Evolutionary conservation across 2,329 filamentous ascomycete species (phyloP).

Genomic region (Colletotrichum truncatum): DNA sequence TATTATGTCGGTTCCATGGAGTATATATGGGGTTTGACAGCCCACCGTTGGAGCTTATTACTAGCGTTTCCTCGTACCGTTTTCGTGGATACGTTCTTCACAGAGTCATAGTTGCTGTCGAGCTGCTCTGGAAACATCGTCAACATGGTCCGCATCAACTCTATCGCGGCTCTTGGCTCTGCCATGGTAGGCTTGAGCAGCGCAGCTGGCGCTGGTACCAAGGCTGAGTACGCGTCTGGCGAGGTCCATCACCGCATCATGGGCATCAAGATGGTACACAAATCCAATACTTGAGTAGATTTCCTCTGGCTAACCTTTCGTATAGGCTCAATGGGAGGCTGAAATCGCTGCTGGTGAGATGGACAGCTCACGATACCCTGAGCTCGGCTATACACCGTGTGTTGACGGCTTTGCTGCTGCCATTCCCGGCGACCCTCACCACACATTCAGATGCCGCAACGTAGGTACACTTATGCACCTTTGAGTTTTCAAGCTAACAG

Average conservation of each 20-base stretch:
- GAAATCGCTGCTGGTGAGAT: constrained; percentile 44
- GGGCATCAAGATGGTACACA: constrained; percentile 36
- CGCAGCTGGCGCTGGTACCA: constrained; percentile 35
- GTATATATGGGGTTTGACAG: too few relatives aligned
- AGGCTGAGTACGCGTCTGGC: constrained; percentile 34
- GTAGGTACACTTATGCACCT: constrained; percentile 36
- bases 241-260: constrained; percentile 35
- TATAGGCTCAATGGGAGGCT: constrained; percentile 42
- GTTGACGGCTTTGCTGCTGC: constrained; percentile 53
- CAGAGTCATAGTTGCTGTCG: background rate
- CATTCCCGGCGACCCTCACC: constrained; percentile 52
- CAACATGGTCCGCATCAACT: constrained; percentile 34
- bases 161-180: constrained; percentile 31
- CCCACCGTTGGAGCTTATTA: too few relatives aligned
- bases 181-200: constrained; percentile 31
- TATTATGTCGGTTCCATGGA: too few relatives aligned
- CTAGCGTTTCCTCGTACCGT: too few relatives aligned
- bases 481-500: background rate
- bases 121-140: background rate
- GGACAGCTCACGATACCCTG: constrained; percentile 45
- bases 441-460: constrained; percentile 59
- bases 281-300: background rate
- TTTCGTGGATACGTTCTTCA: too few relatives aligned
- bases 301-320: constrained; percentile 21
- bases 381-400: constrained; percentile 50